Base-by-base conservation (phyloP, 306 rosid genomes). In the Biancaea sappan region DNA sequence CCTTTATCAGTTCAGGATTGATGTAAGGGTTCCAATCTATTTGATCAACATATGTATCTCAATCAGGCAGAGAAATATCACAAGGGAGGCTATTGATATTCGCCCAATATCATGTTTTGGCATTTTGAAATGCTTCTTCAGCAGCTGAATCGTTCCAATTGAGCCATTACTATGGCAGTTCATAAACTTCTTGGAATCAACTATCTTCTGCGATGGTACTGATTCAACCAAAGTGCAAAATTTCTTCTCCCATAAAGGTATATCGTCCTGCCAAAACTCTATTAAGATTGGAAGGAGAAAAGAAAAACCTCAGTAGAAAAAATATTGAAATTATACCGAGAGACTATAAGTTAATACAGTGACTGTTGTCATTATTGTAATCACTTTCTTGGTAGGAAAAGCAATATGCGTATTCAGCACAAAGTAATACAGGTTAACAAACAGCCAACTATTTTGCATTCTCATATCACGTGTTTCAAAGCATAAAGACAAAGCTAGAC, bases 191-290 rank as follows among this genome's bases (percentile, higher is more conserved):
- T 91, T 89, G 51, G 94, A 41, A 58, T 85, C 89, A 12, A 86
- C 83, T 57, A 91, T 66, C 85, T 91, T 94, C 82, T 93, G 75
- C 98, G 97, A 91, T 21, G 96, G 92, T 18, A 94, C 84, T 24
- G 70, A 65, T 54, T 96, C 96, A 37, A 86, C 60, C 73, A 40
- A 68, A 12, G 79, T 81, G 82, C 94, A 91, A 74, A 82, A 91
- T 73, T 83, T 83, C 87, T 94, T 94, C 82, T 94, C 96, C 98
- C 97, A 94, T 16, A 80, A n/a, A 68, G 98, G 97, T 79, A 94
- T 66, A 32, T 90, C 95, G 26, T 94, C 97, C 66, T 77, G 77
- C 77, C 72, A 40, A 79, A 67, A 82, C 62, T 82, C 94, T 87
- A 75, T 13, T n/a, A 75, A 66, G n/a, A 31, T 65, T 46, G 72